Evolutionary conservation across 2,329 filamentous ascomycete species (phyloP).

Genomic region (Epichloe gansuensis): DNA sequence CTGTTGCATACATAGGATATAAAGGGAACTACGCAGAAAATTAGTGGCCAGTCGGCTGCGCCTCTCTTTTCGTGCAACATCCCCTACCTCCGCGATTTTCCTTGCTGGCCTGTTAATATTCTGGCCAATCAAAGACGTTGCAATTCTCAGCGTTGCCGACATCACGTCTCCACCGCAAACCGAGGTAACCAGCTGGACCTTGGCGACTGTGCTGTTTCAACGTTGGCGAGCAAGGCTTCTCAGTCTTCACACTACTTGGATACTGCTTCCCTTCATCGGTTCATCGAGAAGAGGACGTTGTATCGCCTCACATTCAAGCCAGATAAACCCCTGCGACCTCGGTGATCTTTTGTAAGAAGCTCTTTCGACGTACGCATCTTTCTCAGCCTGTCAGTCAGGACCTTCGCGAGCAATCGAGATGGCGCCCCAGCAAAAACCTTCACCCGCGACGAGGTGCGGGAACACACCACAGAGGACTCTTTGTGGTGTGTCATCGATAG

Average conservation of each 20-base stretch:
- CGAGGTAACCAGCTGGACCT: background rate
- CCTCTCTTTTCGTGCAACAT: too few relatives aligned
- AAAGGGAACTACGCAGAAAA: too few relatives aligned
- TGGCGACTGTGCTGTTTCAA: background rate
- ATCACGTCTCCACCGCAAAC: background rate
- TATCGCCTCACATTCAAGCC: background rate
- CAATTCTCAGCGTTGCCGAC: background rate
- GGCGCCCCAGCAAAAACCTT: constrained; percentile 35
- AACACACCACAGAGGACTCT: constrained; percentile 64
- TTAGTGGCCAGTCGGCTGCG: too few relatives aligned
- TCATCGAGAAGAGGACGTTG: background rate
- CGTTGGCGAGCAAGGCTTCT: background rate
- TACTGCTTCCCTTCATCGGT: background rate
- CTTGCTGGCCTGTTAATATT: background rate
- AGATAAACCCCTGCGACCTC: background rate
- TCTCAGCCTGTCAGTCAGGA: background rate
- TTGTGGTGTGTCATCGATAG: constrained; percentile 79
- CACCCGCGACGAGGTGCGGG: constrained; percentile 55
- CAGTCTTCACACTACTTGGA: background rate
- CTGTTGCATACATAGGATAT: too few relatives aligned
- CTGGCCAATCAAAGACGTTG: background rate
- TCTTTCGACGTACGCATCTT: background rate
- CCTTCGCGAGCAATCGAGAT: constrained; percentile 12
- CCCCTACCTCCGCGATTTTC: background rate
- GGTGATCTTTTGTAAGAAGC: too few relatives aligned